Evolutionary conservation across 768 basidiomycete genomes (phyloP).

Genomic region (Leccinum fibrillosum): DNA sequence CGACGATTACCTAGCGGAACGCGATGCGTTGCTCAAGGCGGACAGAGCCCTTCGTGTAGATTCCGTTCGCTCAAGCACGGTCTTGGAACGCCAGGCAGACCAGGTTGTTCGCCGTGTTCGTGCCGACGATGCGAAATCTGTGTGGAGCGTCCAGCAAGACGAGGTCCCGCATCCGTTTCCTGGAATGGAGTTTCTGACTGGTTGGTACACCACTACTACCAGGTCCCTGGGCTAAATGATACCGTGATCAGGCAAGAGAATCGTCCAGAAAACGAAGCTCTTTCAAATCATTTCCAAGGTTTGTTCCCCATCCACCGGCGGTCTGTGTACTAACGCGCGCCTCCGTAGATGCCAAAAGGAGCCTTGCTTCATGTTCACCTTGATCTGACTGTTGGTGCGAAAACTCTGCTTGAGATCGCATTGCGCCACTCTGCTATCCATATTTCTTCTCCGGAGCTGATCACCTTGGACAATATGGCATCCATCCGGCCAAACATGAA

Average conservation of each 20-base stretch:
- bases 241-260: constrained; percentile 40
- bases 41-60: constrained; percentile 57
- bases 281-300: constrained; percentile 64
- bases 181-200: constrained; percentile 77
- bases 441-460: constrained; percentile 41
- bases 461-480: constrained; percentile 42
- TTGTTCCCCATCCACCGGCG: neutral
- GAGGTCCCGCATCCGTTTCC: constrained; percentile 63
- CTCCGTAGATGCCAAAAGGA: constrained; percentile 73
- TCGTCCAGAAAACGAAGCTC: constrained; percentile 59
- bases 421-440: constrained; percentile 58
- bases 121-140: constrained; percentile 45
- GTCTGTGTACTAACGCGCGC: neutral
- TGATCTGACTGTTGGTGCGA: constrained; percentile 65
- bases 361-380: constrained; percentile 72
- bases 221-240: neutral
- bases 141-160: constrained; percentile 59
- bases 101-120: constrained; percentile 53
- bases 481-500: constrained; percentile 51
- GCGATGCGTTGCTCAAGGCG: constrained; percentile 29
- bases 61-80: constrained; percentile 28
- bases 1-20: constrained; percentile 23
- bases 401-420: constrained; percentile 51
- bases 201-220: constrained; percentile 30
- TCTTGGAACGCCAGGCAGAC: constrained; percentile 53